Evolutionary conservation across 2,329 filamentous ascomycete species (phyloP).

Genomic region (Fusarium protoensiforme): DNA sequence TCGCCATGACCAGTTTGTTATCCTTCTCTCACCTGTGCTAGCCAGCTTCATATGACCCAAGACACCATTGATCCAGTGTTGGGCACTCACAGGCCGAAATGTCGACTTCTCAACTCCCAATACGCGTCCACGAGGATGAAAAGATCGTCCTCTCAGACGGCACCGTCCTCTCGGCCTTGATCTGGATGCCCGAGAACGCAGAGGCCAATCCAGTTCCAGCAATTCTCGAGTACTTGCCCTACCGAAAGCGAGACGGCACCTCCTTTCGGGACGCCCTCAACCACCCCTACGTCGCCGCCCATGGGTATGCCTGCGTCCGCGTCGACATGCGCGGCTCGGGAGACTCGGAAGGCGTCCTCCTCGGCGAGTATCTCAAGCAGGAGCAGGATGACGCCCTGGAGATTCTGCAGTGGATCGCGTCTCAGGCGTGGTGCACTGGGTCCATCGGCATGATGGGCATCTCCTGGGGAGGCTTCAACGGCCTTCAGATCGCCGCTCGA

Average conservation of each 20-base stretch:
- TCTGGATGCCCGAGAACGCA: conserved; percentile 4
- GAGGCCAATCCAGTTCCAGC: neutral
- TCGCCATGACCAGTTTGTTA: too few relatives aligned
- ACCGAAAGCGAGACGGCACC: conserved; percentile 4
- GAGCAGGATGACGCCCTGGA: conserved; percentile 10
- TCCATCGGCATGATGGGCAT: conserved; percentile 13
- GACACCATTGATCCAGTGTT: too few relatives aligned
- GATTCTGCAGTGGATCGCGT: conserved; percentile 3
- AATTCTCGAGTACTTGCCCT: conserved; percentile 6
- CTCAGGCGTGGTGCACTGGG: conserved; percentile 4
- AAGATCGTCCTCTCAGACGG: neutral
- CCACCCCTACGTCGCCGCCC: neutral
- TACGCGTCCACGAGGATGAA: neutral
- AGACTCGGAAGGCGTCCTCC: conserved; percentile 5
- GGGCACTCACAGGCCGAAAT: neutral
- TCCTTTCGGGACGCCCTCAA: conserved; percentile 3
- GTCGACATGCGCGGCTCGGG: conserved; percentile 9
- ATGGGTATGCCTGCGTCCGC: conserved; percentile 4
- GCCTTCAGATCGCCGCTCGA: conserved; percentile 1
- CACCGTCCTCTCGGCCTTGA: conserved; percentile 1
- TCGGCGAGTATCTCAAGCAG: conserved; percentile 3
- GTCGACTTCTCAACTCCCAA: neutral
- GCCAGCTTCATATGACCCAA: neutral
- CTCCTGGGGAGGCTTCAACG: conserved; percentile 11
- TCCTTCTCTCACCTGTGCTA: neutral